Evolutionary conservation across 23 red algal species (phyloP).

Genomic region (Gracilaria caudata): DNA sequence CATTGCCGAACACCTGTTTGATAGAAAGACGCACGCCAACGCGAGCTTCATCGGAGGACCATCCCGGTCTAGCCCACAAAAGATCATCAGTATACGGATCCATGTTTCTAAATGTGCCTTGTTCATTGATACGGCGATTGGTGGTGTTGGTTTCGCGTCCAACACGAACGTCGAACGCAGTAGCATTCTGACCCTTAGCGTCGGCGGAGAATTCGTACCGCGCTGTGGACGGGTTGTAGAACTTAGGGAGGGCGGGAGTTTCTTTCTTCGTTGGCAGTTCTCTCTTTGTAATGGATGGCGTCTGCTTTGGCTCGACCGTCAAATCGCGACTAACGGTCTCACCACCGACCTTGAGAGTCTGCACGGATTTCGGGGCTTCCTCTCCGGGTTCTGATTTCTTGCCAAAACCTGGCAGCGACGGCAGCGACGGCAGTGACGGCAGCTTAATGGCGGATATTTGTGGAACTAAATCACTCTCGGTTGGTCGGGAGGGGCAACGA

Average conservation of each 20-base stretch:
- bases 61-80: constrained; percentile 55
- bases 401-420: constrained; percentile 12
- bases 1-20: constrained; percentile 63
- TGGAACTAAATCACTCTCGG: not conserved
- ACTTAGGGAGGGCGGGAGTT: constrained; percentile 31
- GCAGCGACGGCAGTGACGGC: constrained; percentile 38
- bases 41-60: constrained; percentile 52
- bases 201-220: constrained; percentile 48
- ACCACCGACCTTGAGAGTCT: constrained; percentile 29
- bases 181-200: constrained; percentile 62
- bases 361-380: not conserved
- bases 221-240: constrained; percentile 64
- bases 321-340: not conserved
- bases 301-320: not conserved
- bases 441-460: constrained; percentile 55
- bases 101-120: constrained; percentile 81
- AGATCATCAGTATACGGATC: constrained; percentile 71
- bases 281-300: not conserved
- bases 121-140: constrained; percentile 71
- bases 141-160: constrained; percentile 33
- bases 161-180: constrained; percentile 61
- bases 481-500: not conserved
- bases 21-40: constrained; percentile 45
- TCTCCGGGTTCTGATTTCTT: constrained; percentile 6
- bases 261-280: not conserved